Evolutionary conservation across 148 eudicot genomes (phyloP).

Genomic region (Fagopyrum esculentum): DNA sequence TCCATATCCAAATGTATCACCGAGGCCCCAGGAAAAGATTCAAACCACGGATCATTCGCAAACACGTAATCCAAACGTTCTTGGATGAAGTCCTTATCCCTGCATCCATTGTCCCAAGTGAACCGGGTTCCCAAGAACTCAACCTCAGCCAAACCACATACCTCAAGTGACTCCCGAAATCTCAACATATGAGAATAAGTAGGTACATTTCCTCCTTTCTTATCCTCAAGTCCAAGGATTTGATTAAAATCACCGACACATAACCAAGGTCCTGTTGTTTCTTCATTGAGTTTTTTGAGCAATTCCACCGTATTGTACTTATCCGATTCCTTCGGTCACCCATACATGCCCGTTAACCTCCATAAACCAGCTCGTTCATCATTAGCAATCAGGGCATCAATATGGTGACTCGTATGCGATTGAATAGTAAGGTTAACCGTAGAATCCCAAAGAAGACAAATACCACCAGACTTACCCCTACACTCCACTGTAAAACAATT

Average conservation of each 20-base stretch:
- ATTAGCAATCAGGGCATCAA: no score
- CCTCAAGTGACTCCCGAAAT: neutral
- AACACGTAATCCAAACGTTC: neutral
- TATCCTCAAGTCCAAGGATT: neutral
- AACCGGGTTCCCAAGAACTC: neutral
- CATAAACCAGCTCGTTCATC: no score
- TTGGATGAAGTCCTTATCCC: neutral
- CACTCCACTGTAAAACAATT: no score
- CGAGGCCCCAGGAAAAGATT: neutral
- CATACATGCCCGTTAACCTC: no score
- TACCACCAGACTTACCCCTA: no score
- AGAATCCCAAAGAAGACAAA: no score
- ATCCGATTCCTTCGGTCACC: no score
- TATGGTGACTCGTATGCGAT: no score
- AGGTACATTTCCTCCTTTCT: neutral
- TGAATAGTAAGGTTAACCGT: no score
- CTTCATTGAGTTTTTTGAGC: neutral
- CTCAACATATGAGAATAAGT: neutral
- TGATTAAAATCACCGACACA: neutral
- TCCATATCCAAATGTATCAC: neutral
- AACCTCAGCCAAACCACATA: neutral
- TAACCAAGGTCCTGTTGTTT: neutral
- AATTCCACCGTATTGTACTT: neutral
- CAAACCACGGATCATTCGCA: neutral
- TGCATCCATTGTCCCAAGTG: neutral